These are phyloP conservation scores for Trichoderma brevicompactum DNA, from an alignment of 2,329 filamentous ascomycete genomes.

Conservation along the genomic window DNA sequence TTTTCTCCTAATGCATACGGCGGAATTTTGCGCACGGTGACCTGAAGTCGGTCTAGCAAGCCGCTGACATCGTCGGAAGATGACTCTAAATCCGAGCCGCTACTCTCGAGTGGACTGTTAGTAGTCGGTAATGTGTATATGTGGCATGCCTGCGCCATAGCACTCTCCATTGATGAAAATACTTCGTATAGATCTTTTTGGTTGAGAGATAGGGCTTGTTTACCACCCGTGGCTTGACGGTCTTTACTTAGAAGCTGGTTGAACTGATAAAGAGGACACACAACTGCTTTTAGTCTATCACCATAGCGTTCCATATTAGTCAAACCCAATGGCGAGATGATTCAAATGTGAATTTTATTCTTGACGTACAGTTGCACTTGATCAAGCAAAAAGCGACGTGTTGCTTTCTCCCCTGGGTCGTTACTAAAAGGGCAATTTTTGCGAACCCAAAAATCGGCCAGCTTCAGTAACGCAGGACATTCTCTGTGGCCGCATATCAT, in stretches of 20 bases:
- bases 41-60: neutral
- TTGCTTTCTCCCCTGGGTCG: conserved; percentile 2
- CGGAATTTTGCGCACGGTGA: conserved; percentile 4
- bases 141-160: conserved; percentile 9
- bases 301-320: neutral
- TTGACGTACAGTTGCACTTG: conserved; percentile 13
- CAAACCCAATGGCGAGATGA: too few relatives aligned
- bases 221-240: neutral
- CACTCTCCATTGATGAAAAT: conserved; percentile 12
- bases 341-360: too few relatives aligned
- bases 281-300: conserved; percentile 5
- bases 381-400: neutral
- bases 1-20: conserved; percentile 9
- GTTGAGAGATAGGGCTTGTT: neutral
- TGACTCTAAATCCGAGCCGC: neutral
- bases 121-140: neutral
- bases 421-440: conserved; percentile 4
- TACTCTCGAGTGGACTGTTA: neutral
- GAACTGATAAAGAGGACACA: conserved; percentile 18
- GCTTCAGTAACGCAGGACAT: conserved; percentile 10
- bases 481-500: conserved; percentile 22
- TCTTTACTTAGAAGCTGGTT: conserved; percentile 10
- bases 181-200: conserved; percentile 16
- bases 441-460: conserved; percentile 14
- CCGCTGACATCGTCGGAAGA: neutral